These are phyloP conservation scores for Fusarium sp. DNA, from an alignment of 2,329 filamentous ascomycete genomes.

Conservation along the genomic window DNA sequence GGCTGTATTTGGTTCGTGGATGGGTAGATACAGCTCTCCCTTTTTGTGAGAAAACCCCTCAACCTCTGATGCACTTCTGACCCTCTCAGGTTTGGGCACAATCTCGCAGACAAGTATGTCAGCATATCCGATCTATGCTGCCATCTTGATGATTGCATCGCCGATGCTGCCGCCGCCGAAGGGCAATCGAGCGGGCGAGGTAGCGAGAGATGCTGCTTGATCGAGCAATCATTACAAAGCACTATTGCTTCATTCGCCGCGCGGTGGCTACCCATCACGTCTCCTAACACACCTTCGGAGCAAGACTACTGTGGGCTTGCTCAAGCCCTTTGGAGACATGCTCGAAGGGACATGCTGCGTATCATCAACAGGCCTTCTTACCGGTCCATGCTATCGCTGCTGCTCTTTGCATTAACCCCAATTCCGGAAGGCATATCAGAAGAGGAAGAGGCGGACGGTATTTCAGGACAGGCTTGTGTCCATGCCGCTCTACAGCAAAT, in stretches of 20 bases:
- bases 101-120: constrained; percentile 49
- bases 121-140: constrained; percentile 50
- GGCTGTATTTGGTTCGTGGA: constrained; percentile 59
- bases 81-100: constrained; percentile 43
- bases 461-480: constrained; percentile 58
- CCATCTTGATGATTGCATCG: constrained; percentile 56
- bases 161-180: constrained; percentile 34
- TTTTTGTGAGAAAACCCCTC: constrained; percentile 53
- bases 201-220: constrained; percentile 40
- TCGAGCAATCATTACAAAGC: constrained; percentile 47
- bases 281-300: constrained; percentile 4
- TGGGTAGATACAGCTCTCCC: constrained; percentile 60
- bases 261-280: constrained; percentile 50
- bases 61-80: constrained; percentile 11
- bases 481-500: constrained; percentile 60
- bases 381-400: constrained; percentile 58
- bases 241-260: constrained; percentile 51
- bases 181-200: constrained; percentile 17
- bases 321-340: constrained; percentile 53
- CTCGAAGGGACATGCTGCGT: constrained; percentile 57
- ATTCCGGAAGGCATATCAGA: constrained; percentile 58
- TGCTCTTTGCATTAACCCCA: constrained; percentile 59
- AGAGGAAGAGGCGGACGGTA: constrained; percentile 58
- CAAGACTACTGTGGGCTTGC: constrained; percentile 35
- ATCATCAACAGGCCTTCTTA: constrained; percentile 60